Evolutionary conservation across 805 yeast species (phyloP), one percentile per base, ranked within the genome.

Genomic region (Zygosaccharomyces kombuchaensis): DNA sequence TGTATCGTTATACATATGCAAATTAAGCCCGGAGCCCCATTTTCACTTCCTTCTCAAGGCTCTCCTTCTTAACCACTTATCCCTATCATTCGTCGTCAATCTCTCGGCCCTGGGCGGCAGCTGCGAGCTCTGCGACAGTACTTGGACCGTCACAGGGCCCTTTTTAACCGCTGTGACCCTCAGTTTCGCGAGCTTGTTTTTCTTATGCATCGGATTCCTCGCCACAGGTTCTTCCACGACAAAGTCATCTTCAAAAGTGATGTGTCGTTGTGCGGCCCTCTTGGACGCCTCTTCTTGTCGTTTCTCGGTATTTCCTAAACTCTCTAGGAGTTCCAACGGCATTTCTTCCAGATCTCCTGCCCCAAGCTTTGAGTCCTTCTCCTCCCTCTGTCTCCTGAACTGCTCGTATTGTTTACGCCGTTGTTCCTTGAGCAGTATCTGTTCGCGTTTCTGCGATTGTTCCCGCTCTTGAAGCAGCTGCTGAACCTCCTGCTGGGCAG

Each of bases 111-210:
- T 61, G 36, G 69, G 68, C 6, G 68, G 65, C 59, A 62, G 44
- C 6, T 54, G 39, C 13, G 47, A 55, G n/a, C 41, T 38, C 14
- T 40, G 26, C 6, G 48, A 34, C 34, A 72, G 43, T 7, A 72
- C 59, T 35, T 60, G 60, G 9, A 74, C 74, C 34, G 59, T 67
- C 22, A 74, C 73, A 1, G 74, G 73, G 1, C 77, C 78, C 43
- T 66, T 68, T 34, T 61, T 61, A 29, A 55, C 48, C 4, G 58
- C 45, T 2, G 53, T 59, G 42, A 58, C 61, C 40, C 66, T 69
- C 46, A 62, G 36, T 22, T 46, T 54, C 40, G 61, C 62, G n/a
- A 68, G 57, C 21, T 66, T 63, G 36, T 67, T 67, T 46, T 66
- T 53, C 45, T 67, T 68, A 19, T 51, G 46, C 9, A 57, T 34